Base-by-base conservation (phyloP, 257 asterid species). In the Solanum phureja region DNA sequence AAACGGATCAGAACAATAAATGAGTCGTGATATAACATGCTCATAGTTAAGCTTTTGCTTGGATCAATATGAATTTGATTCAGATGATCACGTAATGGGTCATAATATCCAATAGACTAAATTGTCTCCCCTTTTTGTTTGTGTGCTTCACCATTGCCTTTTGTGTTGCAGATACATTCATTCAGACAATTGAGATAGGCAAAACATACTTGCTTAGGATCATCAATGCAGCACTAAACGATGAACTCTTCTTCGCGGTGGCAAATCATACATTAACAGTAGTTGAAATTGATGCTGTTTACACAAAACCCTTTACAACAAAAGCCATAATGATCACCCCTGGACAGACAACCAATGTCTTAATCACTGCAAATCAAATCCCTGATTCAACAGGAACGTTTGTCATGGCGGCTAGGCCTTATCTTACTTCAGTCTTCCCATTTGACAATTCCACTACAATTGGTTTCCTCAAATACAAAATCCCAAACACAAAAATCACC, bases 351-450 rank as follows among this genome's bases (percentile, higher is more conserved):
- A 94, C 95, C 34, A 94, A 89, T 42, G 98, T 93, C 5, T 56
- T 96, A 11, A 89, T 95, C 87, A 92, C 95, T 0, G 88, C 99
- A 21, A 89, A 96, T 87, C 98, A 94, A 56, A 34, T 66, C 76
- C 92, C 91, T 2, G 77, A 76, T 11, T 7, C 94, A 1, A 52
- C 90, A 1, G 66, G 58, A 89, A 86, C 33, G 33, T 96, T 92
- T 75, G 92, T 88, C 1, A 93, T 95, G 96, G 99, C 99, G 3
- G 98, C 96, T 3, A 89, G 97, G 90, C 98, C 99, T 56, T 96
- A 95, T 42, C 94, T 93, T 84, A 93, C 95, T 56, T 89, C 98
- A 18, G 72, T 91, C 62, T 96, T 95, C 91, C 98, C 95, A 6
- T 95, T 95, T 35, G 89, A 94, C 86, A 95, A 94, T 72, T 91